These are phyloP conservation scores for Ceriops tagal DNA, from an alignment of 345 rosid genomes.

Conservation along the genomic window DNA sequence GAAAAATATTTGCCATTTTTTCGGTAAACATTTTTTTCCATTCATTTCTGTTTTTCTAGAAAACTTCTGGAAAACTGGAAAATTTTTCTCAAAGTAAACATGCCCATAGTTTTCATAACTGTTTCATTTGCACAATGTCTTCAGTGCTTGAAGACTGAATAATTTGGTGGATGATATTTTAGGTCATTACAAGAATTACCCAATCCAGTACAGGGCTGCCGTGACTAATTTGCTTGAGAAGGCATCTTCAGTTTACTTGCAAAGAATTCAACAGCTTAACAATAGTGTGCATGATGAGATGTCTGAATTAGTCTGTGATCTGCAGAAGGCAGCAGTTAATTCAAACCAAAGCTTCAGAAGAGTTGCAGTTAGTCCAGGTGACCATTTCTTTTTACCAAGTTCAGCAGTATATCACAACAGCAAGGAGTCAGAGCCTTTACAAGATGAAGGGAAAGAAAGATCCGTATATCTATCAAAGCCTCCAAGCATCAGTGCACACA, in stretches of 20 bases:
- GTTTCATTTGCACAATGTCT: background rate
- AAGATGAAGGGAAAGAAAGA: conserved; percentile 53
- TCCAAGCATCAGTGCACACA: conserved; percentile 68
- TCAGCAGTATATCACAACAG: conserved; percentile 44
- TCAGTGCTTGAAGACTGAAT: background rate
- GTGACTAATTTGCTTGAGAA: background rate
- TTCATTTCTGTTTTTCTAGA: too few species aligned
- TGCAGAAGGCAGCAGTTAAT: conserved; percentile 81
- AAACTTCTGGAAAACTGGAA: too few species aligned
- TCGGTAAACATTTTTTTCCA: too few species aligned
- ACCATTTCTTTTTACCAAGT: conserved; percentile 81
- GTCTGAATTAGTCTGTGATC: conserved; percentile 73
- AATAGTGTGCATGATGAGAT: conserved; percentile 62
- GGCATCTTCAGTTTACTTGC: conserved; percentile 31
- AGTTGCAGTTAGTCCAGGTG: conserved; percentile 72
- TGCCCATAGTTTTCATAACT: too few species aligned
- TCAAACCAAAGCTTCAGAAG: conserved; percentile 86
- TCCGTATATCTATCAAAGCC: conserved; percentile 40
- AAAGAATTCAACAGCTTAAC: conserved; percentile 52
- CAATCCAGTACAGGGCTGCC: background rate
- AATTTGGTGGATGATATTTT: conserved; percentile 18
- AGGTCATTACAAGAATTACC: conserved; percentile 43
- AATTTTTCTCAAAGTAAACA: too few species aligned
- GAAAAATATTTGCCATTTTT: too few species aligned
- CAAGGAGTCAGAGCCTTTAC: conserved; percentile 37